A percentile compares a stretch with the other conserved stretches of the same genome.
Conservation (phyloP, 2,329 filamentous ascomycete genomes). For the Teratosphaeria pseudoeucalypti region DNA sequence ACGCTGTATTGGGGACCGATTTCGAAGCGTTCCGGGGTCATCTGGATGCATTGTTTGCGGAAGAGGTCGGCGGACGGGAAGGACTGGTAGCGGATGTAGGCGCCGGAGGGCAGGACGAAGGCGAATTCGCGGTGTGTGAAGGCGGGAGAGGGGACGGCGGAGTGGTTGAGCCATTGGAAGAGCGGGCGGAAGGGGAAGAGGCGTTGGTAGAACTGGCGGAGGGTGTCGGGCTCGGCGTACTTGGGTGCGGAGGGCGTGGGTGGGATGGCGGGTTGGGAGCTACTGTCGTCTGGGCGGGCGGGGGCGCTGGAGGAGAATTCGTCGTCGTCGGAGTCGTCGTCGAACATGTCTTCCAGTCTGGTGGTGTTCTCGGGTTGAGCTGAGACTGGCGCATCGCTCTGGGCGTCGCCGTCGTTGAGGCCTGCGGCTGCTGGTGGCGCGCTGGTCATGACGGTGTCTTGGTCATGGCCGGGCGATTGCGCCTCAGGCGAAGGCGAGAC, state of each 20-base stretch:
- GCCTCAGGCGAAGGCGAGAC: conserved; percentile 26
- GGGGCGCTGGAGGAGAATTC: conserved; percentile 49
- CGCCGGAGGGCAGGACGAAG: conserved; percentile 85
- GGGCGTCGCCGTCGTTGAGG: conserved; percentile 10
- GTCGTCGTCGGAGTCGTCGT: conserved; percentile 45
- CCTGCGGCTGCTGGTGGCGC: conserved; percentile 10
- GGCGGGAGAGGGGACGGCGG: conserved; percentile 71
- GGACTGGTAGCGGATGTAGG: conserved; percentile 84
- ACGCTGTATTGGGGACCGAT: conserved; percentile 95
- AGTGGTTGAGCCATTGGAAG: conserved; percentile 97
- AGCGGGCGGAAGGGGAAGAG: conserved; percentile 89
- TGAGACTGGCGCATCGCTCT: conserved; percentile 6
- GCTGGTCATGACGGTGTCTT: conserved; percentile 27
- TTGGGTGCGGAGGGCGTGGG: conserved; percentile 12
- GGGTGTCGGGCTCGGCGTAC: conserved; percentile 65
- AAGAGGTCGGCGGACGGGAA: conserved; percentile 61
- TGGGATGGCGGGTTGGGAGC: conserved; percentile 26
- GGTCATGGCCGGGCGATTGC: conserved; percentile 14
- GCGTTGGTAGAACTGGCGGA: conserved; percentile 90
- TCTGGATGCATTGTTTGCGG: conserved; percentile 78
- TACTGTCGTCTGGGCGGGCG: conserved; percentile 31
- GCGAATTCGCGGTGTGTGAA: conserved; percentile 93
- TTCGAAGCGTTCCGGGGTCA: conserved; percentile 90
- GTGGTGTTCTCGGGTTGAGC: conserved; percentile 5
- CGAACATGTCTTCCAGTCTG: conserved; percentile 48